Conservation (phyloP, 208 protist species). For the Wallacemonas collosoma region DNA sequence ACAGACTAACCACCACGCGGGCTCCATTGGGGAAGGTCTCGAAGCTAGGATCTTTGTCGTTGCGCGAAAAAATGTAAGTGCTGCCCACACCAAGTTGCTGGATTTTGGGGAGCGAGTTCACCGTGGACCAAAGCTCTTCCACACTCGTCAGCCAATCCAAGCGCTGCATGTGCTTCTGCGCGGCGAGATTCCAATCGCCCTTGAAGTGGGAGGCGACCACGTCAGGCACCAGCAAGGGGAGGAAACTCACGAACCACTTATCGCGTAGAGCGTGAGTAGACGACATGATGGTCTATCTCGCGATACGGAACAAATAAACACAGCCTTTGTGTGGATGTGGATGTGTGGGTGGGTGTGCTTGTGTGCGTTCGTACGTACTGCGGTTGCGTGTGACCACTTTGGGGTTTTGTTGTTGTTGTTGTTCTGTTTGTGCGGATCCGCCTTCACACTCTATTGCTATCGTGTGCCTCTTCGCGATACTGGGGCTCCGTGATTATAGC, state of each 20-base stretch:
- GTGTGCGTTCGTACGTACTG: background rate
- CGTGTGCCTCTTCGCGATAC: too few species aligned
- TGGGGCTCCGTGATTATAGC: too few species aligned
- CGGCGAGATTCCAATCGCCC: constrained; percentile 85
- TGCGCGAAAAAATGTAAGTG: constrained; percentile 82
- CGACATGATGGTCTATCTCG: constrained; percentile 9
- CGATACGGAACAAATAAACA: background rate
- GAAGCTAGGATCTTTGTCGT: constrained; percentile 86
- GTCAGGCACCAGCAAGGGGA: constrained; percentile 72
- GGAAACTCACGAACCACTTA: constrained; percentile 85
- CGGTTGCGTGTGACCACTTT: too few species aligned
- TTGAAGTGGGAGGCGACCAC: constrained; percentile 78
- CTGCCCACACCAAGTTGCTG: constrained; percentile 79
- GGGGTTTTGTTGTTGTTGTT: too few species aligned
- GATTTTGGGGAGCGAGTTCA: constrained; percentile 87
- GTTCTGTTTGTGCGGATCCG: too few species aligned
- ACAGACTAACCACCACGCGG: constrained; percentile 73
- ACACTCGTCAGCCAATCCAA: constrained; percentile 87
- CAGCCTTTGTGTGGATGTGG: background rate
- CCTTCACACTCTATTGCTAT: too few species aligned
- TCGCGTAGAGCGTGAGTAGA: constrained; percentile 72
- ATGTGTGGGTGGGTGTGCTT: background rate
- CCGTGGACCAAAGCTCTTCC: constrained; percentile 90
- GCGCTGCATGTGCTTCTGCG: constrained; percentile 64
- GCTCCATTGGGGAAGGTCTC: constrained; percentile 87